Conservation (phyloP, 2,329 filamentous ascomycete genomes). For the Aspergillus awamori region DNA sequence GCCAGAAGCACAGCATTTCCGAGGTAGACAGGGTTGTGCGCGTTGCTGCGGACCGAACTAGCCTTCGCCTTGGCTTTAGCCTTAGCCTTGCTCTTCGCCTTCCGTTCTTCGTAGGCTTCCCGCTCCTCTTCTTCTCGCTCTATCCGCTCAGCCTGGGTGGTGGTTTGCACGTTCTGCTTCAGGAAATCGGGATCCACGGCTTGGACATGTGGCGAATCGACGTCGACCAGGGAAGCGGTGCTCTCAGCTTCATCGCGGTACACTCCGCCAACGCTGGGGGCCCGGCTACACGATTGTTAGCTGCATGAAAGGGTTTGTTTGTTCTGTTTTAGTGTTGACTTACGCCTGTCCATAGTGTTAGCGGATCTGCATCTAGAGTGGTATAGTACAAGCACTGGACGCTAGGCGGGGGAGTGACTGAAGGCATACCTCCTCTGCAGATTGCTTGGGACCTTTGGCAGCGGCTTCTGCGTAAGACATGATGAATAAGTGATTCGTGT, state of each 20-base stretch:
- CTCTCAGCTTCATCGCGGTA: constrained; percentile 45
- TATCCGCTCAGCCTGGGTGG: constrained; percentile 50
- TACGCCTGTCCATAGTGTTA: constrained; percentile 36
- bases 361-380: constrained; percentile 14
- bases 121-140: constrained; percentile 43
- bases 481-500: constrained; percentile 14
- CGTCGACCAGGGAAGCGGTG: constrained; percentile 49
- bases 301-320: too few species aligned
- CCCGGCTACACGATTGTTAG: constrained; percentile 37
- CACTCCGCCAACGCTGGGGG: constrained; percentile 43
- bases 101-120: constrained; percentile 33
- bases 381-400: neutral
- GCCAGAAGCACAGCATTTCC: constrained; percentile 49
- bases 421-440: constrained; percentile 50
- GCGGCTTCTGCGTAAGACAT: constrained; percentile 56
- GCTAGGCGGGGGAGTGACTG: neutral
- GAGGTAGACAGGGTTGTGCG: constrained; percentile 51
- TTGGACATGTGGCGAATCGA: constrained; percentile 50
- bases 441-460: constrained; percentile 51
- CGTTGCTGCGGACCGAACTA: constrained; percentile 38
- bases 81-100: constrained; percentile 38
- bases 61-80: constrained; percentile 39
- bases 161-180: constrained; percentile 48
- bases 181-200: constrained; percentile 47
- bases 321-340: constrained; percentile 24